Conservation (phyloP, 129 eudicot species). For the Deinandra increscens region DNA sequence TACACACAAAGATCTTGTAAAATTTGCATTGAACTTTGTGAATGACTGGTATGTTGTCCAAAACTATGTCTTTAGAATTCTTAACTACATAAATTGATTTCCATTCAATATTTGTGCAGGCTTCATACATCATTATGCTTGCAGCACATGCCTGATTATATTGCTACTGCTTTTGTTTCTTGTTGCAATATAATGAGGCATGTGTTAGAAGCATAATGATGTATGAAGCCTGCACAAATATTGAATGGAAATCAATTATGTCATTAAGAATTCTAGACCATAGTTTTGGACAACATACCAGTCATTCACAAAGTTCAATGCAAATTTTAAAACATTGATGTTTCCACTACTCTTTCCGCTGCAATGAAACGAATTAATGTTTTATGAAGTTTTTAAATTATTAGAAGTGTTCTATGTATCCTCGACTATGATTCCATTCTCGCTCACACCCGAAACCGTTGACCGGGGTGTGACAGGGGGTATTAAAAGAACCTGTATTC, state of each 20-base stretch:
- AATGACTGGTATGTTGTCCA: slow-evolving; percentile 58
- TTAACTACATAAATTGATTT: neutral
- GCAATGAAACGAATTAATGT: no score
- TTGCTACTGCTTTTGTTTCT: slow-evolving; percentile 66
- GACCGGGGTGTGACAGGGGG: no score
- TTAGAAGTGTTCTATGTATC: no score
- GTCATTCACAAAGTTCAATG: slow-evolving; percentile 85
- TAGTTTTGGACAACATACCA: slow-evolving; percentile 36
- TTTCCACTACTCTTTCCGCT: no score
- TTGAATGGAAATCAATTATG: slow-evolving; percentile 4
- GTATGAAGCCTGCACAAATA: slow-evolving; percentile 50
- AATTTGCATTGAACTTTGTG: slow-evolving; percentile 80
- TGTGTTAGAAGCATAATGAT: slow-evolving; percentile 76
- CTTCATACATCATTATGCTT: slow-evolving; percentile 65
- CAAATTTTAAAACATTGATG: slow-evolving; percentile 70
- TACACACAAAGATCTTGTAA: slow-evolving; percentile 50
- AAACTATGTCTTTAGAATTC: neutral
- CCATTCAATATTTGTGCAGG: slow-evolving; percentile 35
- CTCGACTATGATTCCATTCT: no score
- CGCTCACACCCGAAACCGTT: no score
- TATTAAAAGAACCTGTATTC: slow-evolving; percentile 51
- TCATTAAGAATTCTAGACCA: neutral
- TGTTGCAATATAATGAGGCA: slow-evolving; percentile 73
- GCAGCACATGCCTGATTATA: slow-evolving; percentile 75
- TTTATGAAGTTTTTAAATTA: no score